Evolutionary conservation across 108 stramenopile genomes (phyloP), one percentile per base, ranked within the genome.

Genomic region (Cylindrotheca closterium): DNA sequence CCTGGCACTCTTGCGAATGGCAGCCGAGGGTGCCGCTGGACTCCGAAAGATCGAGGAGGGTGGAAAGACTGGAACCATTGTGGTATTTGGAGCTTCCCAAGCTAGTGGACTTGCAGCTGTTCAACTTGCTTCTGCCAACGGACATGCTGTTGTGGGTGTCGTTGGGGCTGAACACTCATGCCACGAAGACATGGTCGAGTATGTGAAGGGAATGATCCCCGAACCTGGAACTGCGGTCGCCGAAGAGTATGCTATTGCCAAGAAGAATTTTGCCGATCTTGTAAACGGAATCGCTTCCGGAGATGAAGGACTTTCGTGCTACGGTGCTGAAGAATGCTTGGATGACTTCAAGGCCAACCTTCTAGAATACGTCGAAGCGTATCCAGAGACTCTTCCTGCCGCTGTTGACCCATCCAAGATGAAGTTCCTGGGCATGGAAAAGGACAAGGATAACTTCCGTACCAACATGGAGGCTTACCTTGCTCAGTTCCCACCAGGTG

Each of bases 141-240:
- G 79, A 47, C 59, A 80, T 58, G 87, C 92, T 12, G 91, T 92
- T 24, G 84, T 89, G 26, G 92, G 84, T 8, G 92, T 93, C 30
- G 86, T 93, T 19, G 85, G 76, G 49, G 82, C 82, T 25, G 78
- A 84, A 30, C 92, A 93, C 33, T 84, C 92, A 3, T 85, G 85
- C 3, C 62, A 86, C 57, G 85, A 80, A 47, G 85, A 84, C 50
- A 80, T 89, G 81, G 74, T 89, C 46, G 88, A 84, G 45, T 79
- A 70, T 21, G 58, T 93, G 62, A 93, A 89, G 70, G 81, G 77
- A 28, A 65, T 89, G 81, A 81, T 89, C 22, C 58, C 71, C 0
- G 88, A 89, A 52, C 88, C 92, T 32, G 92, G 92, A 55, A 84
- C 83, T 12, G 88, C 86, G 21, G 86, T 93, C 3, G 47, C 87